Evolutionary conservation across 768 basidiomycete species (phyloP), one percentile per base, ranked within the genome.

Genomic region (Strobilomyces echinocephalus): DNA sequence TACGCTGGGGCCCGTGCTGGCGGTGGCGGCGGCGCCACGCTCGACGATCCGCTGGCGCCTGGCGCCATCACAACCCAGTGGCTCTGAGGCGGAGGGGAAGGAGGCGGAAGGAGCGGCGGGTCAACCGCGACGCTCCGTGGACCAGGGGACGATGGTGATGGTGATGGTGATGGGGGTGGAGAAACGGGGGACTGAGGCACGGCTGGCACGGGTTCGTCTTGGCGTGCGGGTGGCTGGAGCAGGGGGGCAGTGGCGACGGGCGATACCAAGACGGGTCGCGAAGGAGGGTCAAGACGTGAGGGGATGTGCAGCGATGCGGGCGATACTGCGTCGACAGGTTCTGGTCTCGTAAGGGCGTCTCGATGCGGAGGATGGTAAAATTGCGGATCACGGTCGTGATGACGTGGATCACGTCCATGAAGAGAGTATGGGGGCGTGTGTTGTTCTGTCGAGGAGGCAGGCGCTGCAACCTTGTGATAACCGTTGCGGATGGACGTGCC

Each of bases 391-490:
- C 16, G 11, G 7, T 49, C 6, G 5, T 14, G 11, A 8, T 30
- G 10, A 24, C 21, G 34, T 16, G 52, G 8, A 21, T 38, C 38
- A 40, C 50, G 30, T 26, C 43, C 46, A 9, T 12, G 52, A 34
- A 55, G 53, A n/a, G 57, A 55, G 43, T 55, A 57, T 48, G 24
- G 55, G 5, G 2, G 39, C 18, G 18, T 20, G 18, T 39, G n/a
- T 20, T 39, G n/a, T 11, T 14, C 26, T 14, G 39, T 49, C 3
- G 51, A 26, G 3, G 56, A 45, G n/a, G 36, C 21, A 33, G 61
- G 20, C 2, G 48, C 46, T 10, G 34, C 0, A 14, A 46, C 14
- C 28, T 52, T 57, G 18, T 51, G 34, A 30, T 46, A 50, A 11
- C 26, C n/a, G 16, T 15, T 5, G 8, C 16, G 18, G 7, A 3